Conservation (phyloP, 2,329 filamentous ascomycete species). For the Hypoxylon sp. region DNA sequence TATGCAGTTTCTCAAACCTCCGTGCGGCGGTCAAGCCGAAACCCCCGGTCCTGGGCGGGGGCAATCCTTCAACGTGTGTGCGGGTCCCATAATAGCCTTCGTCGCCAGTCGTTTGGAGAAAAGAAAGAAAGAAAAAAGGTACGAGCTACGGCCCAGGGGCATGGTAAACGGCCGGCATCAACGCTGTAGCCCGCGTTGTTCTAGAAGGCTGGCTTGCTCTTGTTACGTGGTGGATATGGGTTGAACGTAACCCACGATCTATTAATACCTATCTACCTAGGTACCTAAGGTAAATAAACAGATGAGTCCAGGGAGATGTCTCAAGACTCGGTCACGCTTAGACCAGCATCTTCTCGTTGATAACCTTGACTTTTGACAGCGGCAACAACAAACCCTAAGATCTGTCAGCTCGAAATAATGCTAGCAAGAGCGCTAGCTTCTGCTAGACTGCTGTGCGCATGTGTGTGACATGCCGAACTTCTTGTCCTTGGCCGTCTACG, state of each 20-base stretch:
- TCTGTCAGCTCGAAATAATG: constrained; percentile 18
- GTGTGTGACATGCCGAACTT: constrained; percentile 32
- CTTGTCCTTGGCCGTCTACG: constrained; percentile 14
- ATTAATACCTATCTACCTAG: no score
- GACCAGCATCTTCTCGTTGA: neutral
- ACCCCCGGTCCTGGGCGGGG: constrained; percentile 27
- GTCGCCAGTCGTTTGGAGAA: neutral
- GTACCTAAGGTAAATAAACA: no score
- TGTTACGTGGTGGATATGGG: constrained; percentile 20
- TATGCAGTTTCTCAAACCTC: constrained; percentile 12
- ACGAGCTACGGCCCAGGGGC: constrained; percentile 22
- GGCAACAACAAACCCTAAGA: constrained; percentile 10
- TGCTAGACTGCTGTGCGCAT: constrained; percentile 12
- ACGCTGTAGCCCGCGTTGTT: constrained; percentile 27
- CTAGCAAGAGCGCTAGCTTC: constrained; percentile 15
- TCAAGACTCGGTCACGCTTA: no score
- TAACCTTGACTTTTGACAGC: constrained; percentile 19
- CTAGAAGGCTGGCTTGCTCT: constrained; percentile 27
- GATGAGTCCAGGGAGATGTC: no score
- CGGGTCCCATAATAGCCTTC: neutral
- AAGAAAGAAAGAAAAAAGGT: neutral
- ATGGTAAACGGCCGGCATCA: constrained; percentile 23
- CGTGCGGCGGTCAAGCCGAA: constrained; percentile 28
- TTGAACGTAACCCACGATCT: no score
- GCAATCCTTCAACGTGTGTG: neutral